These are phyloP conservation scores for Triticum monococcum DNA, from an alignment of 176 grass and related monocot species.

Conservation along the genomic window DNA sequence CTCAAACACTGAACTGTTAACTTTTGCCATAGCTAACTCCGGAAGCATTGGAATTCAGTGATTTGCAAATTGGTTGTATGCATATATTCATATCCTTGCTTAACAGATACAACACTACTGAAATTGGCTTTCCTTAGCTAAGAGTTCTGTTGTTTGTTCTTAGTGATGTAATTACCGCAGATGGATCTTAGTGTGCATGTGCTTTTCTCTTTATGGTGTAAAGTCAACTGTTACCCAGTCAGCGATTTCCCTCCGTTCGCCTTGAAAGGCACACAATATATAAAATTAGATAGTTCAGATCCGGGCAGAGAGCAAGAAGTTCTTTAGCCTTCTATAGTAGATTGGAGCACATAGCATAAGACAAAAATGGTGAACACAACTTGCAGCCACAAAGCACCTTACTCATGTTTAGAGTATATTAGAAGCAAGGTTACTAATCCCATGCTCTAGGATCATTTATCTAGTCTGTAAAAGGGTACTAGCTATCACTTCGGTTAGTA, in stretches of 20 bases:
- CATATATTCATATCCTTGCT: constrained; percentile 2
- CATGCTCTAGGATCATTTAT: constrained; percentile 6
- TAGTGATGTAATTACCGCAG: not conserved
- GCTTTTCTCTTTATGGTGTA: not conserved
- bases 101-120: not conserved
- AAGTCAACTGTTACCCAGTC: constrained; percentile 11
- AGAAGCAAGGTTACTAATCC: constrained; percentile 13
- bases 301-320: constrained; percentile 13
- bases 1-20: constrained; percentile 4
- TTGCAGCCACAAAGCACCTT: not conserved
- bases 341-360: constrained; percentile 10
- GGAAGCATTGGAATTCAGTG: constrained; percentile 4
- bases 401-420: constrained; percentile 4
- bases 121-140: not conserved
- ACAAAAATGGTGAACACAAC: not conserved
- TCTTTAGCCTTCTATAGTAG: constrained; percentile 9
- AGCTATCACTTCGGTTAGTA: constrained; percentile 20
- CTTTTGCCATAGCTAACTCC: constrained; percentile 22
- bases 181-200: not conserved
- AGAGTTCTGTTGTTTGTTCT: constrained; percentile 7
- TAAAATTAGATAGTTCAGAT: constrained; percentile 31
- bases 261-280: constrained; percentile 32
- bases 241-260: constrained; percentile 2
- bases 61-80: not conserved
- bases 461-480: constrained; percentile 25